Base-by-base conservation (phyloP, 176 grass and related monocot species). In the Alloteropsis semialata region DNA sequence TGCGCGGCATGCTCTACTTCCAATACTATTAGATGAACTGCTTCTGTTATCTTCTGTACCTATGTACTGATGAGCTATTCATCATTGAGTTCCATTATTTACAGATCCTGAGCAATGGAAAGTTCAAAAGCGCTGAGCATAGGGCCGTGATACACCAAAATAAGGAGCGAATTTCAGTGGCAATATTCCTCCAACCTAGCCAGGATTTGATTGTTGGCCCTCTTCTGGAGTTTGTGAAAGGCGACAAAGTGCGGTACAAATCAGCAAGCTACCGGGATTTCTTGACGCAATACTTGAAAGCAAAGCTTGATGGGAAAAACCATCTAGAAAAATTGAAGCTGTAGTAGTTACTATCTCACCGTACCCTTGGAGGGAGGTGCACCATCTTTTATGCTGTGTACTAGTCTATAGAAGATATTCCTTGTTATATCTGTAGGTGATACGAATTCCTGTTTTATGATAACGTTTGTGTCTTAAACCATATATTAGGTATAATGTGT, bases 121-220 rank as follows among this genome's bases (percentile, higher is more conserved):
- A 45, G 61, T 90, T 82, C 64, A 90, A 19, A 28, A 86, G 88
- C 18, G 69, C 82, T 16, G 88, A 86, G 61, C 88, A 90, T 33
- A 64, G 83, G 63, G 78, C 82, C 27, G 43, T 90, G 43, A 71
- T 90, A 78, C 59, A 90, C 69, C 60, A 60, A 25, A 25, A 57
- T 12, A 89, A 49, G 59, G 56, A 85, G 48, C 74, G 87, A 38
- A 72, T 89, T 36, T 89, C 87, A 7, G 83, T 65, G 36, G 87
- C 75, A 38, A 65, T 54, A 27, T 89, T 89, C 65, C 81, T 85
- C 65, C 62, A 65, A 48, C 82, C 67, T 4, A 74, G 72, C 67
- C 65, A 69, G 14, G 50, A 83, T 77, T 58, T 80, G 0, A 45
- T 62, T 11, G 60, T 71, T 46, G 64, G 74, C 10, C 81, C 81